Percentiles rank a stretch among this genome's conserved stretches.
These are phyloP conservation scores for Ganoderma resinaceum DNA, from an alignment of 1,284 basidiomycete genomes.

Conservation along the genomic window DNA sequence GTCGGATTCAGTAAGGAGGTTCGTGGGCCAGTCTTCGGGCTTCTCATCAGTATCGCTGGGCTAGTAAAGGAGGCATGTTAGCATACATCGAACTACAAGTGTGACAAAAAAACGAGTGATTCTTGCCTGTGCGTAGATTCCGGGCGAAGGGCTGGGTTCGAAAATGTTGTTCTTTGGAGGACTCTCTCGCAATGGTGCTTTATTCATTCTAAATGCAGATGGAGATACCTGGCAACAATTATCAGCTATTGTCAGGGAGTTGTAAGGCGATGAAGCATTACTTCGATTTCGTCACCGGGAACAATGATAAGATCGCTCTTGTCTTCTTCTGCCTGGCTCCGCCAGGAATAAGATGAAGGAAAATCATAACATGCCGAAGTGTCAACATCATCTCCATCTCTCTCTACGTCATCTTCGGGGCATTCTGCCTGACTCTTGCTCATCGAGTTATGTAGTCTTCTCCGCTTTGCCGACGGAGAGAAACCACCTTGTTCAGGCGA, in stretches of 20 bases:
- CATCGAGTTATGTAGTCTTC: neutral
- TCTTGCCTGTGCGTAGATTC: neutral
- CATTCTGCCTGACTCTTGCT: neutral
- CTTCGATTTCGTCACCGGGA: neutral
- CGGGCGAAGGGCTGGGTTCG: neutral
- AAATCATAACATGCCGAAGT: neutral
- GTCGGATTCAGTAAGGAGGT: neutral
- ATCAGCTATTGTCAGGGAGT: neutral
- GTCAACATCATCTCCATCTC: neutral
- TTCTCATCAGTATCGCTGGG: constrained; percentile 1
- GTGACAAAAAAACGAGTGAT: too few relatives aligned
- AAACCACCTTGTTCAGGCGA: neutral
- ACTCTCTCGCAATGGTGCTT: neutral
- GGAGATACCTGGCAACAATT: neutral
- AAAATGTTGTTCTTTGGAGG: neutral
- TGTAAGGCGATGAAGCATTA: neutral
- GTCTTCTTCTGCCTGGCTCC: neutral
- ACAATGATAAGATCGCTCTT: neutral
- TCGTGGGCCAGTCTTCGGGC: neutral
- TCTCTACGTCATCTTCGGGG: neutral
- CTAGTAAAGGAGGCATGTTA: neutral
- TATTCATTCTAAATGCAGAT: neutral
- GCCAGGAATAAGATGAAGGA: neutral
- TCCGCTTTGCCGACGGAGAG: neutral
- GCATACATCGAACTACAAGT: neutral